phyloP scores from a whole-genome alignment of 495 filamentous ascomycete species.

The Chaetomium fimeti region DNA sequence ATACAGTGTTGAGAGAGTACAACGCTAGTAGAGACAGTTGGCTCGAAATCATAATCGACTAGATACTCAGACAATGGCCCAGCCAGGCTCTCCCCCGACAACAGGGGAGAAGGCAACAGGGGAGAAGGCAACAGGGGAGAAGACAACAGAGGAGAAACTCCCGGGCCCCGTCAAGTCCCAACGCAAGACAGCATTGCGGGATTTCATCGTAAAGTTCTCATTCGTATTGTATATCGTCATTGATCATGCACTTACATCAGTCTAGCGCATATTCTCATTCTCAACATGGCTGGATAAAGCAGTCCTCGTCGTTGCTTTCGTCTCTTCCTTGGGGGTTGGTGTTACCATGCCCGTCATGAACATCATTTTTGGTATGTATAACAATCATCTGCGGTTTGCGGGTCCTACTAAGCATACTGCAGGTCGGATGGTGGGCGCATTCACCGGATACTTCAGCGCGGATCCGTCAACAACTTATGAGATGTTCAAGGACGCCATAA shows the following conservation, averaged over 20 bases:
- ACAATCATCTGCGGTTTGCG: background rate
- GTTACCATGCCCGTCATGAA: constrained; percentile 53
- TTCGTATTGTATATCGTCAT: background rate
- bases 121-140: constrained; percentile 23
- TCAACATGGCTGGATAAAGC: constrained; percentile 47
- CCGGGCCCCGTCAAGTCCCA: constrained; percentile 29
- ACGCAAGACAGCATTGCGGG: constrained; percentile 33
- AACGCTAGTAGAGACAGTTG: too few species aligned
- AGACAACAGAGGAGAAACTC: constrained; percentile 25
- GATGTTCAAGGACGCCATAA: constrained; percentile 32
- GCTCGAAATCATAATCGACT: background rate
- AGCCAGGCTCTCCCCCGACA: constrained; percentile 12
- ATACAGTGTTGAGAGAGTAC: background rate
- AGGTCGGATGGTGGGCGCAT: constrained; percentile 46
- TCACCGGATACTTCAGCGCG: constrained; percentile 32
- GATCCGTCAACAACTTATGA: constrained; percentile 30
- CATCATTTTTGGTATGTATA: constrained; percentile 44
- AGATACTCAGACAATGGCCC: background rate
- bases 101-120: constrained; percentile 25
- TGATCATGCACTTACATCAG: constrained; percentile 15
- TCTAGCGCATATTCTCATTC: constrained; percentile 51
- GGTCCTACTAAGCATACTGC: background rate
- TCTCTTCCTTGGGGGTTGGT: constrained; percentile 51
- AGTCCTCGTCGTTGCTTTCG: constrained; percentile 40
- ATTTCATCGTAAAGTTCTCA: constrained; percentile 35